These are phyloP conservation scores for Sporothrix pseudoabietina DNA, from an alignment of 2,329 filamentous ascomycete species.

Conservation along the genomic window DNA sequence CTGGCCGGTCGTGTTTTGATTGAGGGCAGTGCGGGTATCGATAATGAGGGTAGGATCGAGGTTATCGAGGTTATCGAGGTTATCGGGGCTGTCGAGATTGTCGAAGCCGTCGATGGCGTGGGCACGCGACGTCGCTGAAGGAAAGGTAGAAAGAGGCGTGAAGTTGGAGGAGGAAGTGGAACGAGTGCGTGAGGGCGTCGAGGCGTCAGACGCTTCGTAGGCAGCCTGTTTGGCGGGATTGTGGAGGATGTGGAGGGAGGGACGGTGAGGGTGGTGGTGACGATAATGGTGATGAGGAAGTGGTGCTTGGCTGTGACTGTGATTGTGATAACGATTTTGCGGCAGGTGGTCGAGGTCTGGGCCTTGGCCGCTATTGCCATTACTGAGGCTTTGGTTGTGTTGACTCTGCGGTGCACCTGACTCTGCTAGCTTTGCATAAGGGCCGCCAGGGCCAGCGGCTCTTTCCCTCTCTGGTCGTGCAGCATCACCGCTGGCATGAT, in stretches of 20 bases:
- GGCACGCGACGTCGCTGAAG: slow-evolving; percentile 29
- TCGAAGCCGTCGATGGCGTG: not conserved
- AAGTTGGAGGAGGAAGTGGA: slow-evolving; percentile 30
- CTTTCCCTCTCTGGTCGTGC: not conserved
- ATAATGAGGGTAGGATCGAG: not conserved
- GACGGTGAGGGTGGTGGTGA: not conserved
- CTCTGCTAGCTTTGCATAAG: slow-evolving; percentile 18
- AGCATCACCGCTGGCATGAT: slow-evolving; percentile 8
- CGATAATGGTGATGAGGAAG: not conserved
- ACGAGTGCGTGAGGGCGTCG: slow-evolving; percentile 27
- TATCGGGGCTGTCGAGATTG: not conserved
- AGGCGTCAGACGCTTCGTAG: slow-evolving; percentile 28
- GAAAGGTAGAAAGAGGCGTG: slow-evolving; percentile 28
- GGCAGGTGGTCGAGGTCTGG: not conserved
- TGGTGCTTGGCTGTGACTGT: not conserved
- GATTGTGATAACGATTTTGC: slow-evolving; percentile 21
- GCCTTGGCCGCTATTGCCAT: not conserved
- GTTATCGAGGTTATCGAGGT: not conserved
- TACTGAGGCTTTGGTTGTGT: not conserved
- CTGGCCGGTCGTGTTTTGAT: not conserved
- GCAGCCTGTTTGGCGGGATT: not conserved
- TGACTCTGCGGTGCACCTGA: slow-evolving; percentile 4
- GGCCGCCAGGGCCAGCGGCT: not conserved
- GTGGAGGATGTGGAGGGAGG: not conserved
- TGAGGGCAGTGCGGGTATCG: not conserved